A percentile compares a stretch with the other conserved stretches of the same genome.
Evolutionary conservation across 2,329 filamentous ascomycete genomes (phyloP).

Genomic region (Knufia fluminis): DNA sequence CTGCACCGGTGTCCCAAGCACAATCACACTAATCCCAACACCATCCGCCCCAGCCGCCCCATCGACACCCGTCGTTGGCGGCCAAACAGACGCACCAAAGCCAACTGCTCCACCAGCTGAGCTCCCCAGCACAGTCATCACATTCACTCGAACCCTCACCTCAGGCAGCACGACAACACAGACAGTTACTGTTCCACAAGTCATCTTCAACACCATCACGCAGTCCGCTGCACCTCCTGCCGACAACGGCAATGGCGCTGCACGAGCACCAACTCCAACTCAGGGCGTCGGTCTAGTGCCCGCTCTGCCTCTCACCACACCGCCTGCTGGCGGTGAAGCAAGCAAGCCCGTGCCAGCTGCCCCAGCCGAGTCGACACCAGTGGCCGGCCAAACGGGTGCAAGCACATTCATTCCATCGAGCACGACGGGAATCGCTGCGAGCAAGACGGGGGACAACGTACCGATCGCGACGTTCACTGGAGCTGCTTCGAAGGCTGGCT

Average conservation of each 20-base stretch:
- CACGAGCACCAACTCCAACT: background rate
- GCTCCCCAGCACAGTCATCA: conserved; percentile 33
- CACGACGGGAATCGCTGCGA: background rate
- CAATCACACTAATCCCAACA: conserved; percentile 46
- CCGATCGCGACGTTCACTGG: conserved; percentile 27
- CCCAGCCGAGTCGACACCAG: background rate
- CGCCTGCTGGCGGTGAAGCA: background rate
- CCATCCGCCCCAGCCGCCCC: conserved; percentile 38
- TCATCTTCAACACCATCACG: conserved; percentile 29
- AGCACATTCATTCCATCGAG: background rate
- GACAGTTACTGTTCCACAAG: conserved; percentile 36
- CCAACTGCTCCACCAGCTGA: conserved; percentile 8
- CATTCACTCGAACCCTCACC: conserved; percentile 28
- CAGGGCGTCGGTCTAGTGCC: conserved; percentile 16
- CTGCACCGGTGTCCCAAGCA: conserved; percentile 61
- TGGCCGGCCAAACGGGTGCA: background rate
- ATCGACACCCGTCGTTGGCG: conserved; percentile 31
- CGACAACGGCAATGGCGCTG: conserved; percentile 1
- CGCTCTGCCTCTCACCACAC: conserved; percentile 7
- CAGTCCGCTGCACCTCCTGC: conserved; percentile 14
- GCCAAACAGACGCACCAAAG: background rate
- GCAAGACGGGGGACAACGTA: background rate
- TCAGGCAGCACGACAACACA: conserved; percentile 25
- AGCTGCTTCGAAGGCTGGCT: conserved; percentile 24
- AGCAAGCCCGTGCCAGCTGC: background rate